Percentiles rank a stretch among this genome's conserved stretches.
These are phyloP conservation scores for Penicillium sp. DNA, from an alignment of 2,329 filamentous ascomycete species.

Conservation along the genomic window DNA sequence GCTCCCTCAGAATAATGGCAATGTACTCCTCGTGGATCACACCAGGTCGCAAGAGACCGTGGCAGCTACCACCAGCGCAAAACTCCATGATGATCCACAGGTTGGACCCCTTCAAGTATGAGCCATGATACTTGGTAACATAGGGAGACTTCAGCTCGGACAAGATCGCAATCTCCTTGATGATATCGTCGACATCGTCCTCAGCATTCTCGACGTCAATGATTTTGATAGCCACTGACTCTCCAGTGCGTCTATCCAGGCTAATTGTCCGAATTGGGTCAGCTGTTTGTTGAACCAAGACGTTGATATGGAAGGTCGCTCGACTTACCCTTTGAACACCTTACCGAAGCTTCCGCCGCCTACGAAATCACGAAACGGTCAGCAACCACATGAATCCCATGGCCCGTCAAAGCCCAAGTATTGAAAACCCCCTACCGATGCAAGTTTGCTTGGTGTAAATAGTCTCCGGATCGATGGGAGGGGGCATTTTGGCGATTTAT, in stretches of 20 bases:
- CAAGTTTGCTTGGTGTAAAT: constrained; percentile 92
- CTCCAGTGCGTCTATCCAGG: constrained; percentile 87
- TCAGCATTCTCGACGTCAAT: constrained; percentile 99
- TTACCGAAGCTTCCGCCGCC: constrained; percentile 97
- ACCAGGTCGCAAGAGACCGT: constrained; percentile 92
- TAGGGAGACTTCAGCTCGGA: constrained; percentile 94
- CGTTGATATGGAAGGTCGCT: neutral
- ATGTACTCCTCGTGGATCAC: constrained; percentile 93
- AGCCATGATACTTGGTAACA: constrained; percentile 97
- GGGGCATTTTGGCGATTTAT: constrained; percentile 40
- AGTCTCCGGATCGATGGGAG: constrained; percentile 75
- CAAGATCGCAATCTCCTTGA: constrained; percentile 96
- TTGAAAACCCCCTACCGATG: constrained; percentile 60
- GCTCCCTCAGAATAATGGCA: constrained; percentile 86
- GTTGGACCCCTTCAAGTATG: constrained; percentile 91
- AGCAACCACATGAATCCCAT: neutral
- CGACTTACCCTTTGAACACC: constrained; percentile 87
- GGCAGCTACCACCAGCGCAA: constrained; percentile 93
- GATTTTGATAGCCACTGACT: constrained; percentile 95
- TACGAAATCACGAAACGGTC: constrained; percentile 33
- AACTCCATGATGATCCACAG: constrained; percentile 99
- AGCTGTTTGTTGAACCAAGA: constrained; percentile 7
- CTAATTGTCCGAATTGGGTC: constrained; percentile 44
- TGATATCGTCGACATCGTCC: constrained; percentile 98
- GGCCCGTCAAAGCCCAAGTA: neutral